Percentiles rank a stretch among this genome's conserved stretches.
phyloP scores from a whole-genome alignment of 2,329 filamentous ascomycete species.

The Cercospora brassicicola region DNA sequence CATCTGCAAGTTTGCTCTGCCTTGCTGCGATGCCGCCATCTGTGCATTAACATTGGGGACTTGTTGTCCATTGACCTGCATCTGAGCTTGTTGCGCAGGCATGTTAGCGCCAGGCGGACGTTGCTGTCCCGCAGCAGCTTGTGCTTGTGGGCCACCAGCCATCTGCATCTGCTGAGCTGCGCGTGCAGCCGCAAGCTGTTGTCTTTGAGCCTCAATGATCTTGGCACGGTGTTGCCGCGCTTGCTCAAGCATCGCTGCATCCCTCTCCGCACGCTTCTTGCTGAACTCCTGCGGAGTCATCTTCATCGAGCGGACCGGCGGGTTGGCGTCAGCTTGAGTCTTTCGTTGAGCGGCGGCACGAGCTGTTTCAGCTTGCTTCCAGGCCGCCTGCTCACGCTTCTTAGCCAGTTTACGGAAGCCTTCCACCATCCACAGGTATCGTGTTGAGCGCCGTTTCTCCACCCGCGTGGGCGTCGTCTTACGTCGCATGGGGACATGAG shows the following conservation, averaged over 20 bases:
- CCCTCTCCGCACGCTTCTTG: conserved; percentile 80
- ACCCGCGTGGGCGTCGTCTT: conserved; percentile 80
- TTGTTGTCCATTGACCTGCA: conserved; percentile 34
- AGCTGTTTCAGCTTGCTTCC: conserved; percentile 78
- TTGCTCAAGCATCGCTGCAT: conserved; percentile 59
- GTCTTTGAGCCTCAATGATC: conserved; percentile 39
- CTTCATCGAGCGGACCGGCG: conserved; percentile 44
- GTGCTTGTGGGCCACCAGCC: conserved; percentile 32
- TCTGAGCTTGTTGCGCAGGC: conserved; percentile 30
- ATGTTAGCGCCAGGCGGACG: conserved; percentile 28
- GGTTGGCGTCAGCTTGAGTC: conserved; percentile 44
- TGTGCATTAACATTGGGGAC: conserved; percentile 41
- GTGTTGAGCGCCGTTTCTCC: conserved; percentile 80
- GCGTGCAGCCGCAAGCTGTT: conserved; percentile 42
- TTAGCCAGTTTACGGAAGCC: conserved; percentile 94
- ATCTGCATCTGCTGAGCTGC: conserved; percentile 34
- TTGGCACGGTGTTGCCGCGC: conserved; percentile 43
- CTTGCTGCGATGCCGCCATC: conserved; percentile 43
- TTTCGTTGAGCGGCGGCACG: conserved; percentile 78
- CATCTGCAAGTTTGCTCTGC: conserved; percentile 45
- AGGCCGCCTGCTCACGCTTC: conserved; percentile 80
- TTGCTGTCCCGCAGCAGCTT: conserved; percentile 32
- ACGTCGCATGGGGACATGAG: conserved; percentile 60
- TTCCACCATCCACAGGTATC: conserved; percentile 85
- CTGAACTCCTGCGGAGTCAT: conserved; percentile 90